phyloP scores from a whole-genome alignment of 192 early-diverging fungal species.

The Podila epicladia region DNA sequence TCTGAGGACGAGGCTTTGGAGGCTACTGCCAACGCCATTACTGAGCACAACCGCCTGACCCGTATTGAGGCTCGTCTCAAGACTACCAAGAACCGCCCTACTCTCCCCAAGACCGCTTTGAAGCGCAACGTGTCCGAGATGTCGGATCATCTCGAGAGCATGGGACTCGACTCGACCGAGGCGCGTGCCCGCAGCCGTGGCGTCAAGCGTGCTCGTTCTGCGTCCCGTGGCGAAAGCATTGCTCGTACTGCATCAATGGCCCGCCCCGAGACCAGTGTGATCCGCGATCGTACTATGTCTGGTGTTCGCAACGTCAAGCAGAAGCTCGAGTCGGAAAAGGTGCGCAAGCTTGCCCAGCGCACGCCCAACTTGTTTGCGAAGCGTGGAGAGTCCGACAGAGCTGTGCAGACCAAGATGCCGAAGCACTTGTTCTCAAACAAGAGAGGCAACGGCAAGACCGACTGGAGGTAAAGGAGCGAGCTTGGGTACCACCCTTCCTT shows the following conservation, averaged over 20 bases:
- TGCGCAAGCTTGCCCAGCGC: conserved; percentile 78
- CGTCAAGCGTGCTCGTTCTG: conserved; percentile 80
- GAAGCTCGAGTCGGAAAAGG: conserved; percentile 78
- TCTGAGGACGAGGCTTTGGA: conserved; percentile 85
- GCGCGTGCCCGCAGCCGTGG: conserved; percentile 71
- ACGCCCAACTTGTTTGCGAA: conserved; percentile 79
- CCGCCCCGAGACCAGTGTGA: conserved; percentile 65
- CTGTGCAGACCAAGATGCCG: conserved; percentile 93
- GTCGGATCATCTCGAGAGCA: conserved; percentile 71
- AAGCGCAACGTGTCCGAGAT: conserved; percentile 64
- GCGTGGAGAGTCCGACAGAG: conserved; percentile 94
- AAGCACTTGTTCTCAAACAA: conserved; percentile 98
- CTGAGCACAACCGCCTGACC: conserved; percentile 87
- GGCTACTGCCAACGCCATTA: conserved; percentile 82
- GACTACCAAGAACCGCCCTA: conserved; percentile 80
- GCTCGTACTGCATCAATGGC: conserved; percentile 69
- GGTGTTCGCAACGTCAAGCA: conserved; percentile 74
- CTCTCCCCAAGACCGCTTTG: conserved; percentile 71
- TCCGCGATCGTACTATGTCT: conserved; percentile 74
- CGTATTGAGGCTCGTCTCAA: conserved; percentile 80
- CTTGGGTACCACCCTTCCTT: not conserved
- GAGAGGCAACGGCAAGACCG: conserved; percentile 80
- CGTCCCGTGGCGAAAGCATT: conserved; percentile 73
- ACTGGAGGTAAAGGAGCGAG: conserved; percentile 74
- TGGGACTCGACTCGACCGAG: conserved; percentile 78